A percentile compares a stretch with the other conserved stretches of the same genome.
Evolutionary conservation across 2,329 filamentous ascomycete genomes (phyloP).

Genomic region (Botrytis fragariae): DNA sequence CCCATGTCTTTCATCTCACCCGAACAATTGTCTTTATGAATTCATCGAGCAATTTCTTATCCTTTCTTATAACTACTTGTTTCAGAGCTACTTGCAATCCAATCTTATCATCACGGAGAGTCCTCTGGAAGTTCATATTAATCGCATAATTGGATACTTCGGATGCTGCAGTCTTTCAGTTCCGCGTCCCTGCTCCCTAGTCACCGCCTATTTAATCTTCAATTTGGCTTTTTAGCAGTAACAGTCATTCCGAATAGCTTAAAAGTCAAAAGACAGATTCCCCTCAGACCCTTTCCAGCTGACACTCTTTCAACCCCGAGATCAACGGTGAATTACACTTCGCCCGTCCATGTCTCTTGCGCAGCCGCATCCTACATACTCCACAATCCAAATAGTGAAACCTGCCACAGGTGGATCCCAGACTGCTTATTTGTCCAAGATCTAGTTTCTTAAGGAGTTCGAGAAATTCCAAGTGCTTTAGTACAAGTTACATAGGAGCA

Average conservation of each 20-base stretch:
- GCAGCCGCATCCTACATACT: not conserved
- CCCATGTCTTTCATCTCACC: constrained; percentile 7
- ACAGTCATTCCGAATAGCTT: not conserved
- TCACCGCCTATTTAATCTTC: not conserved
- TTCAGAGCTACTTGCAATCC: not conserved
- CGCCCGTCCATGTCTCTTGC: not conserved
- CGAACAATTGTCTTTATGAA: not conserved
- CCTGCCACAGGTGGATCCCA: not conserved
- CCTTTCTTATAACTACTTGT: not conserved
- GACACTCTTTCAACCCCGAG: not conserved
- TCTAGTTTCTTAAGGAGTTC: not conserved
- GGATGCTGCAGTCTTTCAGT: not conserved
- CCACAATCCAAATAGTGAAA: not conserved
- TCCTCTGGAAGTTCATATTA: not conserved
- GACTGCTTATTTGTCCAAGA: not conserved
- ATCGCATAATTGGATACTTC: not conserved
- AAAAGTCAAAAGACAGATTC: not conserved
- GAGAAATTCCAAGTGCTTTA: not conserved
- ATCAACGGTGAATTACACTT: not conserved
- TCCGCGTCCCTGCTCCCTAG: not conserved
- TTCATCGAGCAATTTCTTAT: not conserved
- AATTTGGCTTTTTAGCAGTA: not conserved
- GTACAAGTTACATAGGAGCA: too few species aligned
- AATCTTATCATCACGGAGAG: not conserved
- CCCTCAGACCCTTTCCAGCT: not conserved